Evolutionary conservation across 1,284 basidiomycete genomes (phyloP).

Genomic region (Rugosomyces carneus): DNA sequence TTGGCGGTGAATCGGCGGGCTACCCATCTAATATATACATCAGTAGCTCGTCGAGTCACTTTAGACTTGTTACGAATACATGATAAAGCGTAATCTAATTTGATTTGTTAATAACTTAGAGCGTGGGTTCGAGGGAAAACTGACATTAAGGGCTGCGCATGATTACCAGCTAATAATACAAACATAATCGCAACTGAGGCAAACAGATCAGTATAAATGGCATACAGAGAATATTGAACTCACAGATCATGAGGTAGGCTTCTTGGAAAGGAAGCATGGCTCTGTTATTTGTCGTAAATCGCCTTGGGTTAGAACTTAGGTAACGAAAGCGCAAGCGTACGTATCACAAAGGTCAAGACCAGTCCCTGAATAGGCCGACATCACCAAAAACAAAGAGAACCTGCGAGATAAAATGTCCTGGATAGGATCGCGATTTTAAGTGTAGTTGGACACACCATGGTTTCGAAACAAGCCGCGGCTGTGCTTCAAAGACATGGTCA

Average conservation of each 20-base stretch:
- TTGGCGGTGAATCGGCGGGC: slow-evolving; percentile 40
- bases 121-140: slow-evolving; percentile 10
- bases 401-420: slow-evolving; percentile 19
- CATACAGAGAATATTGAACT: slow-evolving; percentile 12
- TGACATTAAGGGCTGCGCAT: slow-evolving; percentile 37
- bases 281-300: slow-evolving; percentile 20
- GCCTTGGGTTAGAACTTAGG: not conserved
- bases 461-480: slow-evolving; percentile 41
- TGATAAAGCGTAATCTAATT: slow-evolving; percentile 32
- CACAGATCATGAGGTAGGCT: slow-evolving; percentile 49
- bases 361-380: slow-evolving; percentile 49
- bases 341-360: slow-evolving; percentile 48
- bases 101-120: not conserved
- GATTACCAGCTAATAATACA: slow-evolving; percentile 47
- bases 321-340: slow-evolving; percentile 25
- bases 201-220: not conserved
- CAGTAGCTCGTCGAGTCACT: not conserved
- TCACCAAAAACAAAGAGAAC: slow-evolving; percentile 43
- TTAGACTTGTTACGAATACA: slow-evolving; percentile 24
- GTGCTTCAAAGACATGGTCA: slow-evolving; percentile 38
- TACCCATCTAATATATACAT: slow-evolving; percentile 36
- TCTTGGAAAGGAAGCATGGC: slow-evolving; percentile 51
- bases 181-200: slow-evolving; percentile 39
- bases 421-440: not conserved
- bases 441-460: slow-evolving; percentile 36